phyloP scores from a whole-genome alignment of 2,329 filamentous ascomycete genomes.

The Aspergillus spinulosporus region DNA sequence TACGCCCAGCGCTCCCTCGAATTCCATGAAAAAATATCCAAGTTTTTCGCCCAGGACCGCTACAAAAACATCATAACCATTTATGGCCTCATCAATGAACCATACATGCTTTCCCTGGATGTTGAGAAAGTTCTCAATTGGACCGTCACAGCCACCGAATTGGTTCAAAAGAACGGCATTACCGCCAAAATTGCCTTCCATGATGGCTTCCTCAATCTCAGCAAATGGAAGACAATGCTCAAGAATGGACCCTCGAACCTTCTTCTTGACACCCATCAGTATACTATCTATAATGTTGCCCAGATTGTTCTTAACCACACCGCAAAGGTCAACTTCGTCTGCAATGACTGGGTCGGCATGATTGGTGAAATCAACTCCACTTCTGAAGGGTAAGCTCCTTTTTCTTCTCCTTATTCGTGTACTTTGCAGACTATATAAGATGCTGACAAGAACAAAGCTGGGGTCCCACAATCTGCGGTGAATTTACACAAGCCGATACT shows the following conservation, averaged over 20 bases:
- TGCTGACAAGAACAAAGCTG: constrained; percentile 51
- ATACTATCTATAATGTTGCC: constrained; percentile 93
- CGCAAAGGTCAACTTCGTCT: constrained; percentile 83
- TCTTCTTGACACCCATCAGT: constrained; percentile 95
- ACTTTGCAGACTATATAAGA: background rate
- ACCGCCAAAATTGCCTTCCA: constrained; percentile 76
- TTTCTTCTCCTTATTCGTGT: background rate
- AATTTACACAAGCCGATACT: constrained; percentile 97
- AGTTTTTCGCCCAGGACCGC: constrained; percentile 89
- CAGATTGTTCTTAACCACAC: constrained; percentile 81
- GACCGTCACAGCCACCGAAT: constrained; percentile 71
- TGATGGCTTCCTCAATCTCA: constrained; percentile 89
- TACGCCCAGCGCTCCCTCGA: constrained; percentile 83
- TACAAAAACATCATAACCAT: constrained; percentile 91
- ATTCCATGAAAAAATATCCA: constrained; percentile 79
- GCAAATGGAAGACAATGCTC: constrained; percentile 85
- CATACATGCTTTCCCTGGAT: constrained; percentile 75
- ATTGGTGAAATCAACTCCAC: constrained; percentile 70
- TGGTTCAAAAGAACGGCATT: constrained; percentile 76
- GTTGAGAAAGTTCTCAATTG: constrained; percentile 70
- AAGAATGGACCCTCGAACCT: constrained; percentile 66
- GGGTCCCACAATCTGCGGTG: constrained; percentile 89
- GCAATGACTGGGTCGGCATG: constrained; percentile 81
- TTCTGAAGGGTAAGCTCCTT: constrained; percentile 58
- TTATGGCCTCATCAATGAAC: constrained; percentile 94